A percentile compares a stretch with the other conserved stretches of the same genome.
phyloP scores from a whole-genome alignment of 73 alveolate species.

The Paramecium tetraurelia region DNA sequence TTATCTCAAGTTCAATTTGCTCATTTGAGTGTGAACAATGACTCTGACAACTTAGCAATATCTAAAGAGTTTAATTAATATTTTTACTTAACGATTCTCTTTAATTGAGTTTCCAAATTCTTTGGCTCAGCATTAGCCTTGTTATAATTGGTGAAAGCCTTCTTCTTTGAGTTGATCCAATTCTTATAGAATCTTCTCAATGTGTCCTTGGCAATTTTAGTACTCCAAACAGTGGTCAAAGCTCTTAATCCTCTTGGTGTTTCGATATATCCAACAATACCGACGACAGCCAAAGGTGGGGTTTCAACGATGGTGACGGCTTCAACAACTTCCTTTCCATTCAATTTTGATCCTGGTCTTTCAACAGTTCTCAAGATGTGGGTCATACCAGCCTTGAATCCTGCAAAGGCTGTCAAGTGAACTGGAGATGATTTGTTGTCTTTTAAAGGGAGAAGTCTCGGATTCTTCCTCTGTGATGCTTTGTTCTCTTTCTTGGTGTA shows the following conservation, averaged over 20 bases:
- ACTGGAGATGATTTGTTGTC: conserved; percentile 84
- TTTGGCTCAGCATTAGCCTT: conserved; percentile 82
- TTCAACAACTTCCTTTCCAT: conserved; percentile 99
- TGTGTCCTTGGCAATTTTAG: conserved; percentile 96
- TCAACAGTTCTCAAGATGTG: conserved; percentile 99
- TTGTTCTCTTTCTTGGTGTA: conserved; percentile 98
- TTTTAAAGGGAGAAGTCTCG: conserved; percentile 98
- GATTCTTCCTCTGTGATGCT: conserved; percentile 97
- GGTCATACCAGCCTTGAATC: conserved; percentile 99
- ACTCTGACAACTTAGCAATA: conserved; percentile 99
- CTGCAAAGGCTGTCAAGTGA: conserved; percentile 99
- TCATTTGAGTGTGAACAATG: conserved; percentile 97
- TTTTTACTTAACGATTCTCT: conserved; percentile 77
- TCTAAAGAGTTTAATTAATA: conserved; percentile 58
- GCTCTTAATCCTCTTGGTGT: conserved; percentile 99
- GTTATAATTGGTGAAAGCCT: conserved; percentile 99
- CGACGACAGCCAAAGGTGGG: conserved; percentile 99
- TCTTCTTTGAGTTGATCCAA: conserved; percentile 95
- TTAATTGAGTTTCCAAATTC: conserved; percentile 85
- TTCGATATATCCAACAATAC: conserved; percentile 99
- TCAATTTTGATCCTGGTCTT: conserved; percentile 97
- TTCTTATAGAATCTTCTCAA: conserved; percentile 99
- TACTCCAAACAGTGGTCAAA: conserved; percentile 98
- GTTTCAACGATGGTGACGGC: conserved; percentile 98
- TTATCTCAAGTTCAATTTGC: conserved; percentile 90